Evolutionary conservation across 169 alveolate species (phyloP).

Genomic region (Eimeria necatrix): DNA sequence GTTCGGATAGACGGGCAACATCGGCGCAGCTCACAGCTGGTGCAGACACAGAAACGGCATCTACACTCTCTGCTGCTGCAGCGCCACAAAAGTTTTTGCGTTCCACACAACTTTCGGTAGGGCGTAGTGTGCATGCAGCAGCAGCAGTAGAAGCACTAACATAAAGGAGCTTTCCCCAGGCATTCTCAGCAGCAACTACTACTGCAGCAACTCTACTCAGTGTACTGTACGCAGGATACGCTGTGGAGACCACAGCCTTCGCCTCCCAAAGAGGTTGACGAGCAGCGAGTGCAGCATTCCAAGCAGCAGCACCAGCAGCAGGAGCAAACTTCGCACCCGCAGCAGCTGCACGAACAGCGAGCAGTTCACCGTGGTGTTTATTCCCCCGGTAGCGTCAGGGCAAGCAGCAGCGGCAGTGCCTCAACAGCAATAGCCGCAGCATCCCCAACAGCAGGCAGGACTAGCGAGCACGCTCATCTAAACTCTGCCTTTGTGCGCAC

Average conservation of each 20-base stretch:
- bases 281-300: background rate
- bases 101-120: constrained; percentile 19
- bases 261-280: background rate
- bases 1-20: background rate
- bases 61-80: background rate
- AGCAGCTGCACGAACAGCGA: constrained; percentile 2
- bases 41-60: background rate
- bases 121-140: background rate
- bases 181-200: constrained; percentile 2
- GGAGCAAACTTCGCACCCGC: background rate
- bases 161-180: background rate
- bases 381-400: background rate
- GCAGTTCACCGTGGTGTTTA: background rate
- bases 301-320: constrained; percentile 9
- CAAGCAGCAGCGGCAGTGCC: background rate
- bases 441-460: background rate
- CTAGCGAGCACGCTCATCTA: constrained; percentile 3
- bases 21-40: background rate
- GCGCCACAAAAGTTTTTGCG: background rate
- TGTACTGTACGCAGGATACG: background rate
- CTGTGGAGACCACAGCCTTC: constrained; percentile 21
- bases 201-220: background rate
- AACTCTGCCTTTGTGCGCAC: constrained; percentile 29
- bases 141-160: background rate
- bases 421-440: background rate